Evolutionary conservation across 805 yeast genomes (phyloP).

Genomic region (Teunomyces lycoperdinae): DNA sequence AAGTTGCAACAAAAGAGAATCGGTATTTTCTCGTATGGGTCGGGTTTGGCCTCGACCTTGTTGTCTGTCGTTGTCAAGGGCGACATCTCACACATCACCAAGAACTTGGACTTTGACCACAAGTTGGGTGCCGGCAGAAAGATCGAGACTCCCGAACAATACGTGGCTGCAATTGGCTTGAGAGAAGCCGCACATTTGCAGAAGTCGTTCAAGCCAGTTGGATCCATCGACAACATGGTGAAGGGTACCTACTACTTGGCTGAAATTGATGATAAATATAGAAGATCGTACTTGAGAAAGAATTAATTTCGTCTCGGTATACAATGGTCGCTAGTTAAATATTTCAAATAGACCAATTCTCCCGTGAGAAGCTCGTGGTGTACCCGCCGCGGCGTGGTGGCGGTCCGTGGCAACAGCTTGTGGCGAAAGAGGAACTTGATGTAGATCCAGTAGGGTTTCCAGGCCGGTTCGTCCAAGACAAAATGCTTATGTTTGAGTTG

Average conservation of each 20-base stretch:
- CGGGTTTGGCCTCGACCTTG: constrained; percentile 93
- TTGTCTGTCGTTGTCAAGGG: constrained; percentile 78
- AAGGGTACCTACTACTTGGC: constrained; percentile 81
- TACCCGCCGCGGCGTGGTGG: too few species aligned
- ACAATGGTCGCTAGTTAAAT: not conserved
- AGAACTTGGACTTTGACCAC: constrained; percentile 62
- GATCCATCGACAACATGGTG: constrained; percentile 67
- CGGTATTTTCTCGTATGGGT: constrained; percentile 95
- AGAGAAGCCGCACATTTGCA: constrained; percentile 90
- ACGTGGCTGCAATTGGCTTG: constrained; percentile 73
- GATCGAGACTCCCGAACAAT: constrained; percentile 70
- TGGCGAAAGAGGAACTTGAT: not conserved
- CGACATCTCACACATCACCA: constrained; percentile 67
- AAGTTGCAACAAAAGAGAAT: constrained; percentile 78
- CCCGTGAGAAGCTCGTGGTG: not conserved
- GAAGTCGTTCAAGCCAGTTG: constrained; percentile 76
- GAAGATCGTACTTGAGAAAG: constrained; percentile 75
- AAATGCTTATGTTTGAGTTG: not conserved
- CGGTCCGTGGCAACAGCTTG: too few species aligned
- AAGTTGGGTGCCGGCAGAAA: constrained; percentile 64
- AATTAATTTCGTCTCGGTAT: constrained; percentile 32
- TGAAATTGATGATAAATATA: constrained; percentile 81
- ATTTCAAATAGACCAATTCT: not conserved
- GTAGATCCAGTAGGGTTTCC: not conserved
- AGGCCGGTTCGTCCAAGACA: not conserved